Base-by-base conservation (phyloP, 225 moss, liverwort and hornwort species). In the Pseudoscleropodium purum region DNA sequence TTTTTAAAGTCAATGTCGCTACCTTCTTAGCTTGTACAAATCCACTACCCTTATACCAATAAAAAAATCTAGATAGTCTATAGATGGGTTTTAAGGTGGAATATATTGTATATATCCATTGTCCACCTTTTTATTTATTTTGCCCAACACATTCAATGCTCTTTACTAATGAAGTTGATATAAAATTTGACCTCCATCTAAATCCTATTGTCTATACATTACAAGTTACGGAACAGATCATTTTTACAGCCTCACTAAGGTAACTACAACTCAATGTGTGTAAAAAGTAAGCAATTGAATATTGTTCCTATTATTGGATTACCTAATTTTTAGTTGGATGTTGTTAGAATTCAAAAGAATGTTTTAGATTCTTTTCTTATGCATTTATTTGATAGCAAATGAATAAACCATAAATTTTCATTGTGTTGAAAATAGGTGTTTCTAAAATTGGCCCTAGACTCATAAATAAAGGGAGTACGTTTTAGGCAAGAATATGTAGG, bases 371-470 rank as follows among this genome's bases (percentile, higher is more conserved):
- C 0, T 30, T 30, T 45, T 18, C 8, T 52, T 34, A 21, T 76
- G 8, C 5, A 34, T 76, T 34, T 51, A 52, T 34, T 34, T 4
- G 0, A 52, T 0, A 52, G 0, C 52, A 76, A 52, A 34, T 34
- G 13, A 76, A 34, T 76, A 51, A 20, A 34, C 8, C 7, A 7
- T 8, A 1, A 23, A 51, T 76, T 30, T 13, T 52, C 2, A 34
- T 52, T 34, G 52, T 13, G 0, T 13, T 34, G 13, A 52, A 34
- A 49, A 7, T 11, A 75, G 4, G 5, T 75, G 18, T 75, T 49
- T 75, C 2, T 19, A 7, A 10, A 31, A 18, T 3, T 2, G 1
- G 0, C 6, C 4, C 11, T 49, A 31, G 2, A 49, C 1, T 49
- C 31, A 75, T 31, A 12, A 75, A 31, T 31, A 33, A 19, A 75